Base-by-base conservation (phyloP, 306 rosid genomes). In the Glycine tomentella region DNA sequence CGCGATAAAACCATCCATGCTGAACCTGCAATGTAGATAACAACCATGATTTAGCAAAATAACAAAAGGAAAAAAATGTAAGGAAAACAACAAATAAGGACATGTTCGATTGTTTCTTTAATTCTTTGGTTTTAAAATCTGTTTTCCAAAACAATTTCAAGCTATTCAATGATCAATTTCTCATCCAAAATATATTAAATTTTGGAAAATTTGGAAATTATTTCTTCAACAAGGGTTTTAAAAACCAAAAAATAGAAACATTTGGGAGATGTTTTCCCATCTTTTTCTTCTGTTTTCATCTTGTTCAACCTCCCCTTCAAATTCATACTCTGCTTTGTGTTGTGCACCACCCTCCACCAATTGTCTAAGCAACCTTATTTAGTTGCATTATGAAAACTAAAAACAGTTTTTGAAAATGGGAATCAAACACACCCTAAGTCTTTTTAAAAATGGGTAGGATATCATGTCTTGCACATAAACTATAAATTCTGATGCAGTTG, bases 1-100 rank as follows among this genome's bases (percentile, higher is more conserved):
- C 93, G 91, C 1, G 98, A 93, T 48, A 93, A 69, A 55, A 93
- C 88, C 90, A 89, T 88, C 98, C 97, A 91, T 6, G 98, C 98
- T 6, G 97, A 93, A 62, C 98, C 98, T 93, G 91, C 87, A 80
- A 84, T 62, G 55, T 25, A 25, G 31, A 25, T 25, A 62, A 14
- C 56, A 11, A 46, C 42, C 77, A 82, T 80, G 57, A 67, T 68
- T 48, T 78, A 67, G 16, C 50, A 45, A 4, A 6, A 9, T 1
- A 8, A 65, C 17, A 36, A 63, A 1, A 20, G 20, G 31, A 2
- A 25, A 25, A 25, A 25, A 25, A 25, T 25, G 31, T 25, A 34
- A 25, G 40, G 11, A 6, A 58, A 58, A 58, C 2, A 8, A 58
- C 11, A 10, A 11, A 25, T 4, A 62, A 62, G 17, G 9, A 3